Base-by-base conservation (phyloP, 495 filamentous ascomycete species). In the Acidomyces sp. region DNA sequence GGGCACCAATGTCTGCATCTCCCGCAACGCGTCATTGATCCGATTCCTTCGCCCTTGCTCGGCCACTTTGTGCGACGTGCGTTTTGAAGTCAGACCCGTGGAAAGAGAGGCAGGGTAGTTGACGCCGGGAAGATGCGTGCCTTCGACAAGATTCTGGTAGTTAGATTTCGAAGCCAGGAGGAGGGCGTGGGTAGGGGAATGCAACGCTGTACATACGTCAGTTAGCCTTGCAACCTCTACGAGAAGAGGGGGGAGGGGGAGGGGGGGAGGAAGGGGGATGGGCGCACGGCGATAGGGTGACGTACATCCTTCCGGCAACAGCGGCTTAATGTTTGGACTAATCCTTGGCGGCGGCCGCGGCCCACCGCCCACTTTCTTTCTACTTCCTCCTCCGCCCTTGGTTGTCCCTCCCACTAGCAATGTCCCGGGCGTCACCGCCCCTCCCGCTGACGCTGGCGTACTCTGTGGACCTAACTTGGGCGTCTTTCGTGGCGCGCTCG, bases 111-210 rank as follows among this genome's bases (percentile, higher is more conserved):
- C 81, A 0, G 90, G 90, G 47, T 94, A 97, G 1, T 77, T 82
- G 18, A 97, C 80, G 9, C 90, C 90, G 0, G 84, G 85, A 3
- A 93, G 75, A 30, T 80, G 75, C 28, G 80, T 96, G 30, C 90
- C 90, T 55, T 96, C 88, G 20, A 97, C 62, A 39, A 97, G 90
- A 54, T 94, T 90, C 56, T 97, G 90, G 55, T 97, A 97, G 56
- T 97, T 97, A 15, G 86, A 94, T 55, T 95, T 95, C 23, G 81
- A 82, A 9, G 88, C 84, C 17, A 97, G 68, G 32, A 95, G 71
- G 18, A 88, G 74, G 12, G 88, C 86, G 12, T 87, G 83, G 1
- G 81, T 74, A 48, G 92, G 69, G 33, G 74, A 72, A n/a, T 71
- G 62, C 29, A 78, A 55, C 27, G 62, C 34, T 56, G 37, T 3